Evolutionary conservation across 169 alveolate species (phyloP).

Genomic region (Eimeria brunetti): DNA sequence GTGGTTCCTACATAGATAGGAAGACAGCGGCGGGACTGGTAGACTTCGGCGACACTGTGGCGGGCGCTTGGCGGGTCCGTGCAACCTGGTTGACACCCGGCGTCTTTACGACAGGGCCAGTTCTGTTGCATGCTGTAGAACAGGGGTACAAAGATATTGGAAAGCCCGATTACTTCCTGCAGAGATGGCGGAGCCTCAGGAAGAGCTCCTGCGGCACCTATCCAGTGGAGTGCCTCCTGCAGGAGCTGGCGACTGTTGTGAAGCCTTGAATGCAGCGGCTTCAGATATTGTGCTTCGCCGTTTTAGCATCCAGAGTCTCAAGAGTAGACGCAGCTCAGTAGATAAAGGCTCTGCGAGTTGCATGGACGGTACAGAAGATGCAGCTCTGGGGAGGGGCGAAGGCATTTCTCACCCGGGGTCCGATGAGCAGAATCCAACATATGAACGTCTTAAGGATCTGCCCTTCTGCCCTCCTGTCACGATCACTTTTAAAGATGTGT

Average conservation of each 20-base stretch:
- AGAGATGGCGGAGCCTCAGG: constrained; percentile 53
- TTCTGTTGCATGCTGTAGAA: not conserved
- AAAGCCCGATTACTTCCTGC: not conserved
- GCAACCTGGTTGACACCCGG: constrained; percentile 3
- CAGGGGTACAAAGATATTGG: not conserved
- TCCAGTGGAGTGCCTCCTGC: constrained; percentile 57
- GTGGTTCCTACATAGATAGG: not conserved
- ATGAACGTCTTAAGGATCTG: constrained; percentile 33
- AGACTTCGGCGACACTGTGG: not conserved
- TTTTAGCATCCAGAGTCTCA: constrained; percentile 18
- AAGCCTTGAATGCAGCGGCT: constrained; percentile 58
- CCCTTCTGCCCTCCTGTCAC: constrained; percentile 37
- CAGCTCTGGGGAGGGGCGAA: not conserved
- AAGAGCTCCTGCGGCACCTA: constrained; percentile 44
- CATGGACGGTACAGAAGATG: constrained; percentile 9
- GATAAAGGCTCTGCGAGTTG: constrained; percentile 13
- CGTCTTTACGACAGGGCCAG: not conserved
- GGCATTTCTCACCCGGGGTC: not conserved
- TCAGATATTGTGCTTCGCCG: constrained; percentile 41
- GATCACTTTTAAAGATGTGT: constrained; percentile 15
- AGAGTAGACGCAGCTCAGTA: constrained; percentile 37
- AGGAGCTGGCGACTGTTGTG: constrained; percentile 72
- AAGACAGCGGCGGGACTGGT: not conserved
- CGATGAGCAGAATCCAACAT: constrained; percentile 42
- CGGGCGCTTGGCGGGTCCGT: not conserved